Base-by-base conservation (phyloP, 139 green algal genomes). In the Micractinium conductrix region DNA sequence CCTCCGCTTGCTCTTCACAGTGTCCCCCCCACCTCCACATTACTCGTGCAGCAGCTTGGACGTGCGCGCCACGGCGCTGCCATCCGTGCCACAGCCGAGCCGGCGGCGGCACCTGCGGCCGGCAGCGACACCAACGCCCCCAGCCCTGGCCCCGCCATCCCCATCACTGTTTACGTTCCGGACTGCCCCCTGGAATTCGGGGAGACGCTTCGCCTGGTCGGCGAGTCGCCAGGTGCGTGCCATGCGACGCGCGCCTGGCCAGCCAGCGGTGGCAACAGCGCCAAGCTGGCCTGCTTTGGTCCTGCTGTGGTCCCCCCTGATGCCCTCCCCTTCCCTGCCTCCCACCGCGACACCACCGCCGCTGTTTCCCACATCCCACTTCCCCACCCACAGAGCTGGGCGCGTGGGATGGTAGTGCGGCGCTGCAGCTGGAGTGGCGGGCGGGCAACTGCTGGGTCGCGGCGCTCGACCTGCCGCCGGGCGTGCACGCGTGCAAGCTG, bases 391-490 rank as follows among this genome's bases (percentile, higher is more conserved):
- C 75, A 0, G 42, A 48, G 37, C 76, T 94, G 71, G 91, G 89
- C 16, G 65, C 53, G 30, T 94, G 91, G 91, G 26, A 58, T 28
- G 55, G 28, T 0, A 9, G 24, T 4, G 50, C 35, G n/a, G 87
- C 79, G 21, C 74, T 80, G 14, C 40, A 58, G 24, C 88, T 92
- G 85, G 19, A 22, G 26, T 93, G 90, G 91, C 85, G 28, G 44
- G 88, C 92, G 53, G 91, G 91, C 22, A 60, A 94, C 79, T 67
- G 87, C 16, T 94, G 91, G 91, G 81, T 30, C 2, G 26, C 78
- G 2, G 84, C 88, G 40, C 37, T 94, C n/a, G 19, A 72, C 17
- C 43, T 92, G 21, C 69, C 85, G 9, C 58, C 76, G 14, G 90
- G 88, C 10, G 44, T n/a, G 9, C 67, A 83, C 17, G 17, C 90